Percentiles rank a stretch among this genome's conserved stretches.
These are phyloP conservation scores for Sonneratia caseolaris DNA, from an alignment of 345 rosid species.

Conservation along the genomic window DNA sequence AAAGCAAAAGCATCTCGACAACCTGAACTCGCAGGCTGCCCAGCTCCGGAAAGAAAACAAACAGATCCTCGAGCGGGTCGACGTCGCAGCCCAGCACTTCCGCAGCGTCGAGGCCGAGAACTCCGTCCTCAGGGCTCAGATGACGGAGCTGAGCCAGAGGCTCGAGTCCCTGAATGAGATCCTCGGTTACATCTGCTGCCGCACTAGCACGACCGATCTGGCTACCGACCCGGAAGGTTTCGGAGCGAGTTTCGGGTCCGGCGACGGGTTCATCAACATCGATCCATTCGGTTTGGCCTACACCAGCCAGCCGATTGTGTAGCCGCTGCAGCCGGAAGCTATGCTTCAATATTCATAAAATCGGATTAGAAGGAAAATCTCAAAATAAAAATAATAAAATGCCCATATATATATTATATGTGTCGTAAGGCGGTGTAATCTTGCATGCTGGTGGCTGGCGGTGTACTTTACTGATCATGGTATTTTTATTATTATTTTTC, in stretches of 20 bases:
- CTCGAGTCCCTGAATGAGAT: slow-evolving; percentile 33
- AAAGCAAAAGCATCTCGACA: background rate
- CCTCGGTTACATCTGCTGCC: slow-evolving; percentile 8
- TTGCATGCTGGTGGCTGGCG: background rate
- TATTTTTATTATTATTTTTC: too few species aligned
- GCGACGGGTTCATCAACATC: slow-evolving; percentile 10
- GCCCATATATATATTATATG: too few species aligned
- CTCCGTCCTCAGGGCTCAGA: slow-evolving; percentile 29
- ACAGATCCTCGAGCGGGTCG: slow-evolving; percentile 21
- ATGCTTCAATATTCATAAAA: slow-evolving; percentile 12
- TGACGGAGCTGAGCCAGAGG: slow-evolving; percentile 29
- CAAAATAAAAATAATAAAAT: background rate
- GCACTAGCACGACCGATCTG: background rate
- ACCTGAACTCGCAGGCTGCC: slow-evolving; percentile 14
- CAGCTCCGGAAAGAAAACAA: slow-evolving; percentile 25
- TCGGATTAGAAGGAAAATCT: background rate
- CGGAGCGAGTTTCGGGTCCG: slow-evolving; percentile 12
- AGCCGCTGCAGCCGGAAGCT: slow-evolving; percentile 13
- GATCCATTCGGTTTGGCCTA: slow-evolving; percentile 8
- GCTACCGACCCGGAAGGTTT: slow-evolving; percentile 4
- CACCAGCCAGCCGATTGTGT: slow-evolving; percentile 21
- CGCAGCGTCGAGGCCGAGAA: slow-evolving; percentile 28
- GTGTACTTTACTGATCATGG: too few species aligned
- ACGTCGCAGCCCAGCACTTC: slow-evolving; percentile 18
- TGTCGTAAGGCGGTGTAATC: background rate